These are phyloP conservation scores for Suillus subaureus DNA, from an alignment of 768 basidiomycete species.

Conservation along the genomic window DNA sequence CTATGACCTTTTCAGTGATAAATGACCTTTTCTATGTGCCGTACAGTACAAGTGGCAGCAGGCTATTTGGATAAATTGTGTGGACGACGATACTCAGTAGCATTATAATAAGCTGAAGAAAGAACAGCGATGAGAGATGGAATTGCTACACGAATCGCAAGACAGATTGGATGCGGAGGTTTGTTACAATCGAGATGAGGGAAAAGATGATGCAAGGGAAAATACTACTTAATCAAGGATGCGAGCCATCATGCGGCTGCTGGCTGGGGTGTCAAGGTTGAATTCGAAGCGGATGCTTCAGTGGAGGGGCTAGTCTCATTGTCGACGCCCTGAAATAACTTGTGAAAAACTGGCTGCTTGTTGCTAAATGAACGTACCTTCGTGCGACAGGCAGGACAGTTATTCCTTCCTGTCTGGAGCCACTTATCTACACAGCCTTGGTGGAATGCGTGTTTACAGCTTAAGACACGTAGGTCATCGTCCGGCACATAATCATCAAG, in stretches of 20 bases:
- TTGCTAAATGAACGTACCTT: conserved; percentile 48
- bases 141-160: conserved; percentile 13
- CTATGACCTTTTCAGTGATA: neutral
- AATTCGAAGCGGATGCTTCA: conserved; percentile 11
- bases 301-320: conserved; percentile 18
- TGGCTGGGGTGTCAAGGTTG: conserved; percentile 10
- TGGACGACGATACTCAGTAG: neutral
- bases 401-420: conserved; percentile 84
- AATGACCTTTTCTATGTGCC: neutral
- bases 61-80: neutral
- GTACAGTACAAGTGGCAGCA: neutral
- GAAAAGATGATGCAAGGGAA: conserved; percentile 1
- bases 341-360: neutral
- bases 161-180: conserved; percentile 16
- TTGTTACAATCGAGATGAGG: conserved; percentile 1
- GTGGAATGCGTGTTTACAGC: conserved; percentile 91
- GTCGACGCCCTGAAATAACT: conserved; percentile 25
- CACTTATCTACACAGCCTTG: conserved; percentile 86
- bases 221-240: conserved; percentile 6
- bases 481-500: conserved; percentile 81
- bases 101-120: conserved; percentile 7
- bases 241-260: conserved; percentile 13
- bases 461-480: conserved; percentile 79
- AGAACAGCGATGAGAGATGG: conserved; percentile 11
- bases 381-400: conserved; percentile 89